Conservation (phyloP, 768 basidiomycete species). For the Kondoa subrosea region DNA sequence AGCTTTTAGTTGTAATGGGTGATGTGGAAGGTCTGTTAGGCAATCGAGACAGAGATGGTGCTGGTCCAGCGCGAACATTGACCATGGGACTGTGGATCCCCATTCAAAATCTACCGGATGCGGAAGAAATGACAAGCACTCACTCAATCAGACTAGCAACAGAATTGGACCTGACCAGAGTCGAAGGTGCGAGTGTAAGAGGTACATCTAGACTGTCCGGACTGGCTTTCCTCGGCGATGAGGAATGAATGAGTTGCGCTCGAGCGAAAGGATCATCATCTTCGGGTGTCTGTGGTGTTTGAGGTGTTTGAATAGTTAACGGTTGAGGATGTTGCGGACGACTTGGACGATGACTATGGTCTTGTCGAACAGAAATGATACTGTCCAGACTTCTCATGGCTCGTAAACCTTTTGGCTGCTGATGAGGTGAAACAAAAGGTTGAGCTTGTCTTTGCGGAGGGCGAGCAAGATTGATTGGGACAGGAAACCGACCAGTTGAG, state of each 20-base stretch:
- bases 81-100: too few species aligned
- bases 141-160: not conserved
- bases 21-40: not conserved
- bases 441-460: too few species aligned
- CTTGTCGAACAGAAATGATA: not conserved
- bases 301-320: not conserved
- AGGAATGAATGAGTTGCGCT: not conserved
- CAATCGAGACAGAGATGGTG: too few species aligned
- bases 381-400: not conserved
- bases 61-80: too few species aligned
- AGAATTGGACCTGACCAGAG: not conserved
- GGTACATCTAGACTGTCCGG: not conserved
- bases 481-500: too few species aligned
- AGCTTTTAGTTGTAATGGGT: not conserved
- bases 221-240: not conserved
- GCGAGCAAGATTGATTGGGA: too few species aligned
- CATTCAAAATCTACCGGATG: too few species aligned
- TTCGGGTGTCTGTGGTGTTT: not conserved
- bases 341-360: not conserved
- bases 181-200: not conserved
- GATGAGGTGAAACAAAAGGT: not conserved
- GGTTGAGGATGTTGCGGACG: not conserved
- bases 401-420: not conserved
- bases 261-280: not conserved
- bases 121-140: too few species aligned